Evolutionary conservation across 1,284 basidiomycete genomes (phyloP), one percentile per base, ranked within the genome.

Genomic region (Fomes fomentarius): DNA sequence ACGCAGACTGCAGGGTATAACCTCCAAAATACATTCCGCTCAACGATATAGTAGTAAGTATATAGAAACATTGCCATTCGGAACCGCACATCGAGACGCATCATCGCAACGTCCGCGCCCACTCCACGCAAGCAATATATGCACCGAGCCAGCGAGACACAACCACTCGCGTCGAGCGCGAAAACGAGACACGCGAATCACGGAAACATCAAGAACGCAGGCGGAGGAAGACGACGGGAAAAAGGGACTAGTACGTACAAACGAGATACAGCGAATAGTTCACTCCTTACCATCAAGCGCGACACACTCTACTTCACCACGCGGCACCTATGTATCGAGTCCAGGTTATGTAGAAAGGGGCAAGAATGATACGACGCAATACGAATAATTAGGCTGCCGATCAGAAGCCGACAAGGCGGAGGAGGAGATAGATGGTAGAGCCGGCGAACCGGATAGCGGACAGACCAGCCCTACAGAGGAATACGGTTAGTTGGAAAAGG

Each of bases 381-480:
- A 52, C 31, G 25, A 44, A 50, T 39, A 47, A 54, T 53, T 51
- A 56, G 38, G 19, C 41, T 51, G 28, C 45, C 19, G 21, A 60
- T 68, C 66, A 76, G 45, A 66, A 66, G 15, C 89, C 89, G 60
- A 87, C 76, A 33, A 91, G 75, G 62, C 88, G 81, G 70, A 94
- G 82, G 40, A 94, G 64, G 52, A 95, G 82, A 70, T 94, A 95
- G 33, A 91, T 64, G 40, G 84, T 69, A 21, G 91, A 93, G 22
- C 92, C 91, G 34, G 81, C 60, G 72, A 94, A 94, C 47, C 93
- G 86, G 64, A 94, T 74, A 39, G 83, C 84, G 43, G 89, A 91
- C 56, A 95, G 76, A 54, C 83, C 87, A 67, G 93, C 88, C 63
- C 88, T 91, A 66, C 19, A 55, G 28, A 52, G 12, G 25, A 39